Evolutionary conservation across 768 basidiomycete species (phyloP).

Genomic region (Leccinum pellstonianum): DNA sequence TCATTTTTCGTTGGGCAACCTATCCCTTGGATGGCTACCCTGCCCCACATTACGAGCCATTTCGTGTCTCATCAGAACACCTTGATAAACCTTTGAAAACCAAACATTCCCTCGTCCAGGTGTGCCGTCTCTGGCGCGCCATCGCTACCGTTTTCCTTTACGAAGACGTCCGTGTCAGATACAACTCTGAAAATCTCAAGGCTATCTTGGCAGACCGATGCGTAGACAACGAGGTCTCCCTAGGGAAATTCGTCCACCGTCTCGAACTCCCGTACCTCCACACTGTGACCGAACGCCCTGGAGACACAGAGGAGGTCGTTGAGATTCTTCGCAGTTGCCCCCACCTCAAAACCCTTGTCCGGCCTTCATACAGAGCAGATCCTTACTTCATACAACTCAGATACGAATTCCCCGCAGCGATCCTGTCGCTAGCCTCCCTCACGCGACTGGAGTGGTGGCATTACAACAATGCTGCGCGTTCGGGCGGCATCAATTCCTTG

Average conservation of each 20-base stretch:
- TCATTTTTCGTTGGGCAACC: slow-evolving; percentile 48
- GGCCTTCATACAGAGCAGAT: slow-evolving; percentile 37
- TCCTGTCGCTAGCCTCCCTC: slow-evolving; percentile 47
- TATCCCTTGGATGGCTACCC: slow-evolving; percentile 27
- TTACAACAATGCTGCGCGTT: slow-evolving; percentile 50
- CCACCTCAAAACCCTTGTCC: slow-evolving; percentile 52
- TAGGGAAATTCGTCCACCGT: slow-evolving; percentile 47
- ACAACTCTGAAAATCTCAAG: slow-evolving; percentile 32
- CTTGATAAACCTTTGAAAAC: slow-evolving; percentile 34
- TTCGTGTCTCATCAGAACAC: slow-evolving; percentile 37
- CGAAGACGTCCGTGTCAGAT: slow-evolving; percentile 48
- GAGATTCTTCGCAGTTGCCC: slow-evolving; percentile 51
- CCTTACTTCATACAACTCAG: slow-evolving; percentile 27
- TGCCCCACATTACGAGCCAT: slow-evolving; percentile 44
- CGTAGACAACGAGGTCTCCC: slow-evolving; percentile 16
- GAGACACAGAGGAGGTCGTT: slow-evolving; percentile 36
- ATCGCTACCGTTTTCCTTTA: slow-evolving; percentile 50
- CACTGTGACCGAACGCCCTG: slow-evolving; percentile 41
- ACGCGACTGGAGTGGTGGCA: slow-evolving; percentile 73
- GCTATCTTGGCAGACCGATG: slow-evolving; percentile 26
- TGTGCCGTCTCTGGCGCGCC: slow-evolving; percentile 57
- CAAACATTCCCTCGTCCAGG: slow-evolving; percentile 45
- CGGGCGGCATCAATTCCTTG: slow-evolving; percentile 67
- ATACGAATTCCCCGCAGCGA: slow-evolving; percentile 55
- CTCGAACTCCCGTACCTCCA: slow-evolving; percentile 57